These are phyloP conservation scores for Syncephalastrum monosporum DNA, from an alignment of 371 early-diverging fungal genomes.

Conservation along the genomic window DNA sequence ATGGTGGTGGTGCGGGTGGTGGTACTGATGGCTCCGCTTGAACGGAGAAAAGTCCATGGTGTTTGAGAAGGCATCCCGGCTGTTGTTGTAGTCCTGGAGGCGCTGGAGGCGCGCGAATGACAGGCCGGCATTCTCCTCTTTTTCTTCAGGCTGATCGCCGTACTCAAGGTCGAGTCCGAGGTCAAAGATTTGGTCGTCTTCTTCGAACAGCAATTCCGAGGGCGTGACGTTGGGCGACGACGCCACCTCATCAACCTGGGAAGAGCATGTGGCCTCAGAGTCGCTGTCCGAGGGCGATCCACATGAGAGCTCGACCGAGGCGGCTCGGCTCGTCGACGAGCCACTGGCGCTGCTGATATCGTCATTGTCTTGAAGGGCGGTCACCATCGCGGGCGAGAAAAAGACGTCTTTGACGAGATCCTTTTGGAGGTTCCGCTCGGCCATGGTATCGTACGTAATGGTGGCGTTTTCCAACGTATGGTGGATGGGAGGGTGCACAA, in stretches of 20 bases:
- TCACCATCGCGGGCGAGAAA: conserved; percentile 41
- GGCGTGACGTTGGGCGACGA: conserved; percentile 16
- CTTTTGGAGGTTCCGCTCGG: conserved; percentile 26
- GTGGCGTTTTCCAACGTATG: conserved; percentile 50
- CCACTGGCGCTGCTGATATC: too few species aligned
- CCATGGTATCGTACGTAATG: conserved; percentile 39
- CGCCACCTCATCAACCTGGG: not conserved
- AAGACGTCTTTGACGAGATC: conserved; percentile 51
- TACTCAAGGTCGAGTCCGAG: conserved; percentile 20
- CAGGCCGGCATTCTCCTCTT: too few species aligned
- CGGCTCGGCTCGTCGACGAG: too few species aligned
- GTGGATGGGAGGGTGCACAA: conserved; percentile 35
- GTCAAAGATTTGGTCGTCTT: conserved; percentile 24
- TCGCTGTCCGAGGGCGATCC: conserved; percentile 11
- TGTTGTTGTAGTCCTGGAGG: too few species aligned
- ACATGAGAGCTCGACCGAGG: too few species aligned
- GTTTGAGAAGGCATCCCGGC: too few species aligned
- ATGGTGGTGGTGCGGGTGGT: too few species aligned
- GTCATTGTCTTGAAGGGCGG: too few species aligned
- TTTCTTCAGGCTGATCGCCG: too few species aligned
- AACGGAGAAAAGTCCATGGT: too few species aligned
- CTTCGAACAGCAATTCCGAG: conserved; percentile 21
- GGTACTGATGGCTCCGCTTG: too few species aligned
- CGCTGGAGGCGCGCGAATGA: too few species aligned
- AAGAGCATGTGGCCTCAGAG: conserved; percentile 15